These are phyloP conservation scores for Pleurotus eryngii DNA, from an alignment of 768 basidiomycete species.

Conservation along the genomic window DNA sequence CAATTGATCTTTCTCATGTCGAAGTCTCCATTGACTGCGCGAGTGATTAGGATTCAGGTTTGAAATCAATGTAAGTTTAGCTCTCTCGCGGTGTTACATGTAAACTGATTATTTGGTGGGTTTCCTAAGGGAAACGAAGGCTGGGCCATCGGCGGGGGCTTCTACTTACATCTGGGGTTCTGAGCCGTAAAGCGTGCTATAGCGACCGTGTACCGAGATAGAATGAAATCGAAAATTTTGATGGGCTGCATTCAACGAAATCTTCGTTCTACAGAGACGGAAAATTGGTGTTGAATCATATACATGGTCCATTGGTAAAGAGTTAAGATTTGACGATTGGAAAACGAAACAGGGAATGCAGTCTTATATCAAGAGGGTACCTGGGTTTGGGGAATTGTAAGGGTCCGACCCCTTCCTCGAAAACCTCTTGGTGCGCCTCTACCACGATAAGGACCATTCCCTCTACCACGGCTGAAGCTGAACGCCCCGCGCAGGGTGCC, in stretches of 20 bases:
- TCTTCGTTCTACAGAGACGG: too few relatives aligned
- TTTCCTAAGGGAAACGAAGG: not conserved
- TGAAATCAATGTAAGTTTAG: not conserved
- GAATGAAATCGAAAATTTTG: too few relatives aligned
- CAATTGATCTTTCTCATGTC: not conserved
- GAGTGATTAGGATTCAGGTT: not conserved
- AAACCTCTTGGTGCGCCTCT: slow-evolving; percentile 7
- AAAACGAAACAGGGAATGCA: too few relatives aligned
- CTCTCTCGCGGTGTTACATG: not conserved
- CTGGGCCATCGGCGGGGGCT: not conserved
- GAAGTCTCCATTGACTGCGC: not conserved
- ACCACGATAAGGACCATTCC: not conserved
- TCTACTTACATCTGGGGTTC: not conserved
- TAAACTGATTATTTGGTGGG: not conserved
- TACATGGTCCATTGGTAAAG: too few relatives aligned
- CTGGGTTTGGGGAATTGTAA: not conserved
- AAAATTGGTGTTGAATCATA: too few relatives aligned
- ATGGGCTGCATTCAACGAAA: too few relatives aligned
- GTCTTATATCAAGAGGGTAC: not conserved
- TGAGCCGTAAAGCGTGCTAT: not conserved
- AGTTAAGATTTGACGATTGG: too few relatives aligned
- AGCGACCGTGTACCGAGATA: too few relatives aligned
- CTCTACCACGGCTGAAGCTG: not conserved
- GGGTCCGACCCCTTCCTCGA: slow-evolving; percentile 11
- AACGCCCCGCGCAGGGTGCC: not conserved